These are phyloP conservation scores for Rickenella mellea DNA, from an alignment of 768 basidiomycete genomes.

Conservation along the genomic window DNA sequence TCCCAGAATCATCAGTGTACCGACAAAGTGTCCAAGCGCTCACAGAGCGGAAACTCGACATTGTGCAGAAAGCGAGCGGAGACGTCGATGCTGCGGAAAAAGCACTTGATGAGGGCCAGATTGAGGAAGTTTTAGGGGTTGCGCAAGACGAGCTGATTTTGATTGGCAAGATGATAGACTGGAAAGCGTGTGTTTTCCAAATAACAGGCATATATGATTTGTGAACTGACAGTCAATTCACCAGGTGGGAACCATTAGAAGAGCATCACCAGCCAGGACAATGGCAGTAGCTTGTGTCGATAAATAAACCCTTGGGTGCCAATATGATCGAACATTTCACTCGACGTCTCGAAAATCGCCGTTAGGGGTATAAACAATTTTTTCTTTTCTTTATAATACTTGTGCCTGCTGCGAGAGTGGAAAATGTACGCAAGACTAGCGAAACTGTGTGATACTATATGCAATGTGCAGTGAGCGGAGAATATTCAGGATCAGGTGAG, in stretches of 20 bases:
- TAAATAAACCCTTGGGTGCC: too few species aligned
- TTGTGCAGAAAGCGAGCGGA: conserved; percentile 60
- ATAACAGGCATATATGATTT: conserved; percentile 1
- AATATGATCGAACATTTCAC: too few species aligned
- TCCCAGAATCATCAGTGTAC: conserved; percentile 83
- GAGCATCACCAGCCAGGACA: conserved; percentile 75
- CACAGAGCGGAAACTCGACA: conserved; percentile 67
- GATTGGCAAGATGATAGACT: conserved; percentile 78
- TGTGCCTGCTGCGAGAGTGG: too few species aligned
- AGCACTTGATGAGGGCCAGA: conserved; percentile 72
- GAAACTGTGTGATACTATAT: too few species aligned
- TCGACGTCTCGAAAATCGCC: too few species aligned
- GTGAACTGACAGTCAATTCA: conserved; percentile 4
- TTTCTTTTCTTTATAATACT: too few species aligned
- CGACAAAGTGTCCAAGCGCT: conserved; percentile 83
- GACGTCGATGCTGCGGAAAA: conserved; percentile 62
- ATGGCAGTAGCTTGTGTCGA: conserved; percentile 75
- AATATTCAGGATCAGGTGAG: too few species aligned
- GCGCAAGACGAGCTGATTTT: conserved; percentile 77
- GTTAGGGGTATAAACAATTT: too few species aligned
- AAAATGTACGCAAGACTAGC: too few species aligned
- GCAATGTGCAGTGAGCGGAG: too few species aligned
- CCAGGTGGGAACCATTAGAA: conserved; percentile 83
- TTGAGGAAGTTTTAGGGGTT: conserved; percentile 77
- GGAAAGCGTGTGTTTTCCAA: conserved; percentile 81